Evolutionary conservation across 176 grass and related monocot species (phyloP).

Genomic region (Carex scoparia): DNA sequence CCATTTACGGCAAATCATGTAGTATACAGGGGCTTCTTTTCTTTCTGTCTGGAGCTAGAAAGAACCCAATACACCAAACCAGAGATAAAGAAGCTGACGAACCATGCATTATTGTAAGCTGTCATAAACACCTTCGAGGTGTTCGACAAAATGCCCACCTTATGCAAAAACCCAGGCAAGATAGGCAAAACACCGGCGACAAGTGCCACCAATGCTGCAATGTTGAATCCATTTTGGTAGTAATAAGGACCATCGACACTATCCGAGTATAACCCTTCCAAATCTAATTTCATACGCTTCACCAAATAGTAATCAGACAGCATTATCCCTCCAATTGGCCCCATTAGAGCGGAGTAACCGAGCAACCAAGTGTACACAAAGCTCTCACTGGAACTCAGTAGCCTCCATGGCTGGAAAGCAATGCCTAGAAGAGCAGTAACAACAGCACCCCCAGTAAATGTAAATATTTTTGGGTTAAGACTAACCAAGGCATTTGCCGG

Average conservation of each 20-base stretch:
- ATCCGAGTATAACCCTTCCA: constrained; percentile 59
- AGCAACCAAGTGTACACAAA: constrained; percentile 95
- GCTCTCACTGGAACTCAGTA: constrained; percentile 89
- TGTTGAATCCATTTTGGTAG: constrained; percentile 63
- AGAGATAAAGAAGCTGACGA: constrained; percentile 79
- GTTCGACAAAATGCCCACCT: constrained; percentile 46
- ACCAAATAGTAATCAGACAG: constrained; percentile 85
- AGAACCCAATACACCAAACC: constrained; percentile 64
- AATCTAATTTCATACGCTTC: constrained; percentile 47
- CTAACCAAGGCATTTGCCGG: constrained; percentile 80
- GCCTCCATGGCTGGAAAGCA: constrained; percentile 81
- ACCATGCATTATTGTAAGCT: constrained; percentile 84
- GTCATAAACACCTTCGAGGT: constrained; percentile 29
- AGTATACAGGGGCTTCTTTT: constrained; percentile 1
- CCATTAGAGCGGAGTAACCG: constrained; percentile 83
- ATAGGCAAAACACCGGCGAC: constrained; percentile 54
- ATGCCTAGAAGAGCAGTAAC: constrained; percentile 74
- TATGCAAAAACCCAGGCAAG: constrained; percentile 66
- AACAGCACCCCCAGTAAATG: constrained; percentile 69
- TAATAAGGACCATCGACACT: constrained; percentile 50
- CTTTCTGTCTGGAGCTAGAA: constrained; percentile 15
- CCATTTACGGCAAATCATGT: not conserved
- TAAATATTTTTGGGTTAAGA: constrained; percentile 68
- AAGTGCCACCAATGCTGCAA: constrained; percentile 53
- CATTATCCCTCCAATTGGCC: constrained; percentile 67